These are phyloP conservation scores for Camelina sativa DNA, from an alignment of 345 rosid species.

Conservation along the genomic window DNA sequence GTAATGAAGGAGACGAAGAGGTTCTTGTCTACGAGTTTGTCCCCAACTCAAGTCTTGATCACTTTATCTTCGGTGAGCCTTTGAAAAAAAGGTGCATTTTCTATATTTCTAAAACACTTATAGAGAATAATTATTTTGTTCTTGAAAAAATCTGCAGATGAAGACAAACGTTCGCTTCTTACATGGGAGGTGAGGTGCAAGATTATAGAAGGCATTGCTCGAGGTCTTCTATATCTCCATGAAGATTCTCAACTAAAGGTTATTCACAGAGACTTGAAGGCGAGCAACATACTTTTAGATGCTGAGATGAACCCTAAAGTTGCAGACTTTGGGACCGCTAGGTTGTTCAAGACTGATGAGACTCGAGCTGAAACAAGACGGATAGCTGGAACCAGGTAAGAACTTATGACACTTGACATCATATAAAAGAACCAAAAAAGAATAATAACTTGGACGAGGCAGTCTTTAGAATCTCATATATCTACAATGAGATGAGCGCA, in stretches of 20 bases:
- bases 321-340: constrained; percentile 45
- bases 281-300: constrained; percentile 40
- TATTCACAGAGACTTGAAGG: constrained; percentile 40
- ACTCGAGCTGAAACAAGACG: constrained; percentile 36
- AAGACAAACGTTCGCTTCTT: constrained; percentile 18
- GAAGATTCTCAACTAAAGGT: constrained; percentile 36
- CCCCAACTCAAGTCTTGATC: constrained; percentile 50
- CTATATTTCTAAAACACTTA: neutral
- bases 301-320: constrained; percentile 38
- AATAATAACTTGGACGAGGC: too few species aligned
- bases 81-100: neutral
- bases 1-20: constrained; percentile 43
- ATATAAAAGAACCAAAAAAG: too few species aligned
- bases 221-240: constrained; percentile 42
- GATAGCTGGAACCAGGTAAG: constrained; percentile 49
- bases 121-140: neutral
- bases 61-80: constrained; percentile 45
- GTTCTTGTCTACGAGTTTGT: constrained; percentile 57
- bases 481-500: too few species aligned
- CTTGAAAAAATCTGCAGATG: constrained; percentile 12
- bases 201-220: constrained; percentile 42
- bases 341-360: constrained; percentile 30
- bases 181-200: constrained; percentile 32
- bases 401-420: neutral
- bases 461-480: too few species aligned